Conservation (phyloP, 139 green algal species). For the Edaphochlamys debaryana region DNA sequence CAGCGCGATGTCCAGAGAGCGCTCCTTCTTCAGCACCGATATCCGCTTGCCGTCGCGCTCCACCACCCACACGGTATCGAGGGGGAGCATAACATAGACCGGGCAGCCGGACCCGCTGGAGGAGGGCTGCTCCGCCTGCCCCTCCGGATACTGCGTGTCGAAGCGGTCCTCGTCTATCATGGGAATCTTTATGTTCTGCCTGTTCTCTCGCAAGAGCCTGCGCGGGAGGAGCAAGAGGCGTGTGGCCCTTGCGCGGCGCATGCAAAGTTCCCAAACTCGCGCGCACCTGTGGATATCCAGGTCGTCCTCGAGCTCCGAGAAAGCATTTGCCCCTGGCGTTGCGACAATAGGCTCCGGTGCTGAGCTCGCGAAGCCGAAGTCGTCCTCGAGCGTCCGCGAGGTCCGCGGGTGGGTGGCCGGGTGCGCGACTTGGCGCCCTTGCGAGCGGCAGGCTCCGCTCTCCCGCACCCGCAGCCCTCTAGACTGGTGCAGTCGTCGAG, state of each 20-base stretch:
- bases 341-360: conserved; percentile 38
- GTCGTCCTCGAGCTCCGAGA: conserved; percentile 46
- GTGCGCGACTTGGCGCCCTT: conserved; percentile 14
- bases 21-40: conserved; percentile 86
- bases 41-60: conserved; percentile 78
- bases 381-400: conserved; percentile 13
- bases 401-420: neutral
- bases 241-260: neutral
- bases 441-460: conserved; percentile 22
- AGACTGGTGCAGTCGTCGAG: neutral
- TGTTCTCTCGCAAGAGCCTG: conserved; percentile 58
- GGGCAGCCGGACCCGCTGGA: conserved; percentile 67
- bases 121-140: conserved; percentile 21
- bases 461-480: neutral
- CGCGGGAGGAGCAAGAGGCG: neutral
- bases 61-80: conserved; percentile 97
- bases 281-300: conserved; percentile 49
- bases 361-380: conserved; percentile 38
- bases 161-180: conserved; percentile 53
- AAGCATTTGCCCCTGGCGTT: conserved; percentile 26
- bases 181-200: conserved; percentile 49
- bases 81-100: conserved; percentile 98
- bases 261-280: neutral
- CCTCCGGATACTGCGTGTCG: conserved; percentile 42
- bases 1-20: conserved; percentile 83